These are phyloP conservation scores for Fusarium pseudocircinatum DNA, from an alignment of 2,329 filamentous ascomycete genomes.

Conservation along the genomic window DNA sequence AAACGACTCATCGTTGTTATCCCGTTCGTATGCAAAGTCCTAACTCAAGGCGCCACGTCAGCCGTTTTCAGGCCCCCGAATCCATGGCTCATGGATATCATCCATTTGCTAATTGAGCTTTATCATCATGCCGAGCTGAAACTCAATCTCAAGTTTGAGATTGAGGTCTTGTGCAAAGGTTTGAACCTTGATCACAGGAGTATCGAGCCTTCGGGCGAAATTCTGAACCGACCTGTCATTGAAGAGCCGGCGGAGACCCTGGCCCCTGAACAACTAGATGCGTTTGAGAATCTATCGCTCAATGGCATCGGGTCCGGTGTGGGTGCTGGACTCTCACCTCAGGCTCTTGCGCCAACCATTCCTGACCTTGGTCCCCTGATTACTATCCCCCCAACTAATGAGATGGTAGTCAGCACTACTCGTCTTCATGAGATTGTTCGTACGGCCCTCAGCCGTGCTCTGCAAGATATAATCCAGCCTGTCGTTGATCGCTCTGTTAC, in stretches of 20 bases:
- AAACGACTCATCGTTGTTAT: slow-evolving; percentile 92
- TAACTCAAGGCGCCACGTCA: slow-evolving; percentile 84
- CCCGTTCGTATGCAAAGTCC: slow-evolving; percentile 96
- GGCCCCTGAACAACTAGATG: slow-evolving; percentile 75
- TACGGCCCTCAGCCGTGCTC: slow-evolving; percentile 85
- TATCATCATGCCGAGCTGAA: slow-evolving; percentile 95
- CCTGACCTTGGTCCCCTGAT: slow-evolving; percentile 85
- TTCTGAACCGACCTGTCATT: slow-evolving; percentile 76
- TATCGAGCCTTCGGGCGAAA: slow-evolving; percentile 87
- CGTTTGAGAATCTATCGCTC: slow-evolving; percentile 84
- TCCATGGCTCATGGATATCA: slow-evolving; percentile 97
- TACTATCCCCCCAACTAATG: slow-evolving; percentile 82
- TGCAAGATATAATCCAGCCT: slow-evolving; percentile 96
- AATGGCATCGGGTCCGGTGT: slow-evolving; percentile 76
- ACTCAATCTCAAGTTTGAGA: slow-evolving; percentile 97
- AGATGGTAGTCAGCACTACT: slow-evolving; percentile 77
- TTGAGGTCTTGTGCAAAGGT: slow-evolving; percentile 95
- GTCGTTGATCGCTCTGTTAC: slow-evolving; percentile 98
- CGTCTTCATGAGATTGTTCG: slow-evolving; percentile 81
- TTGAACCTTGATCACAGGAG: slow-evolving; percentile 91
- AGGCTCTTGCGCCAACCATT: slow-evolving; percentile 80
- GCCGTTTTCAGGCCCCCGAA: slow-evolving; percentile 94
- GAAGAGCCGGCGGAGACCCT: slow-evolving; percentile 70
- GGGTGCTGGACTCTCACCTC: slow-evolving; percentile 78
- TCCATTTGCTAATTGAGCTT: slow-evolving; percentile 88